These are phyloP conservation scores for Alternaria sp. DNA, from an alignment of 2,329 filamentous ascomycete species.

Conservation along the genomic window DNA sequence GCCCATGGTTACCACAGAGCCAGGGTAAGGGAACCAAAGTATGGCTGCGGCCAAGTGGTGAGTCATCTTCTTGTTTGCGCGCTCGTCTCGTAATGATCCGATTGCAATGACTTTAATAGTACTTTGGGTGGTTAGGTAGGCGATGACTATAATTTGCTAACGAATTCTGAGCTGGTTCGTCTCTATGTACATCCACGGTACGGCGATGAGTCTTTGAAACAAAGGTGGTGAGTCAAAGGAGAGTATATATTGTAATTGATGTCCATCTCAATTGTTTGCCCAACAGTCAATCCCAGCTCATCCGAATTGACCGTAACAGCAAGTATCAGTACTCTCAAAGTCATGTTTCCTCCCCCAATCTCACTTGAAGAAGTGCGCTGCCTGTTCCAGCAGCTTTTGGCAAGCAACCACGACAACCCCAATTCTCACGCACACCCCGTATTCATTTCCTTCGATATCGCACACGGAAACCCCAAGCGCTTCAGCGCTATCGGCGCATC, in stretches of 20 bases:
- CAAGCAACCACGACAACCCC: neutral
- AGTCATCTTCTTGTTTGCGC: neutral
- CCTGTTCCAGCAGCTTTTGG: neutral
- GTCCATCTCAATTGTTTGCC: neutral
- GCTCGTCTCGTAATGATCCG: neutral
- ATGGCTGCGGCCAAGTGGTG: neutral
- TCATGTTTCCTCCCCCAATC: neutral
- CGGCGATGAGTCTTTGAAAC: too few relatives aligned
- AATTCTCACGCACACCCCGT: neutral
- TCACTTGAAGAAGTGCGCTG: neutral
- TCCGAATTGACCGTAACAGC: neutral
- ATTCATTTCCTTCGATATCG: conserved; percentile 10
- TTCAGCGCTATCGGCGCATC: conserved; percentile 11
- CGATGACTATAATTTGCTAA: too few relatives aligned
- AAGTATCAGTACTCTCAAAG: neutral
- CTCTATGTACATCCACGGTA: too few relatives aligned
- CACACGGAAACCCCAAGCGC: conserved; percentile 9
- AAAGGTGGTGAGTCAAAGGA: neutral
- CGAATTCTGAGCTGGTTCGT: too few relatives aligned
- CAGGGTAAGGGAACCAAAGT: neutral
- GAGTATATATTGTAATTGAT: neutral
- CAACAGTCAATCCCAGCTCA: neutral
- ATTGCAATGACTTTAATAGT: too few relatives aligned
- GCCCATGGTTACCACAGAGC: neutral
- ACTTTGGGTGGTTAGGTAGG: too few relatives aligned